A percentile compares a stretch with the other conserved stretches of the same genome.
phyloP scores from a whole-genome alignment of 176 grass and related monocot genomes.

The Zea luxurians region DNA sequence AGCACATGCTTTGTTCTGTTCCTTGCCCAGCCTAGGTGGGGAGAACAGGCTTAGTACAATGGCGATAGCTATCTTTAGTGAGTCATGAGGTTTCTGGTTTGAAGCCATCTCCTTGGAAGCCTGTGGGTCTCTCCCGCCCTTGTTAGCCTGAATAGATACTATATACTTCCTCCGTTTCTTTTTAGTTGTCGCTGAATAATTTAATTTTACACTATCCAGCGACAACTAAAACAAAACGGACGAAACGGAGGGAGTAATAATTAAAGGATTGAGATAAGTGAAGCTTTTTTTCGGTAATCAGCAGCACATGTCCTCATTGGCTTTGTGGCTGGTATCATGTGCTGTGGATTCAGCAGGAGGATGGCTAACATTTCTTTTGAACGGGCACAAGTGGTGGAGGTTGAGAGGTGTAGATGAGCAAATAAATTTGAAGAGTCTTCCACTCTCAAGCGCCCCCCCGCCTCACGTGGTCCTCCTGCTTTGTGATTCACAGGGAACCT shows the following conservation, averaged over 20 bases:
- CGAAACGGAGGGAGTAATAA: too few species aligned
- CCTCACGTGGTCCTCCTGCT: slow-evolving; percentile 31
- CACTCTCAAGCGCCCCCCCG: not conserved
- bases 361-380: slow-evolving; percentile 15
- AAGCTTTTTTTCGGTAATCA: not conserved
- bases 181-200: too few species aligned
- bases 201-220: too few species aligned
- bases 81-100: too few species aligned
- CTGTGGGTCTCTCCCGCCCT: too few species aligned
- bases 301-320: slow-evolving; percentile 23
- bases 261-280: not conserved
- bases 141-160: too few species aligned
- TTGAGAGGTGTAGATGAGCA: slow-evolving; percentile 16
- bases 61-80: too few species aligned
- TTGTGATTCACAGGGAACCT: not conserved
- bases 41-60: too few species aligned
- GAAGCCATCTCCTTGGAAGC: too few species aligned
- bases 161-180: too few species aligned
- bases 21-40: not conserved
- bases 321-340: not conserved
- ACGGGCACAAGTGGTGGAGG: slow-evolving; percentile 19
- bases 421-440: slow-evolving; percentile 14
- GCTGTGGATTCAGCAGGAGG: not conserved
- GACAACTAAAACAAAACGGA: too few species aligned
- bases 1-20: slow-evolving; percentile 44